Conservation (phyloP, 2,329 filamentous ascomycete genomes). For the Amphichorda felina region DNA sequence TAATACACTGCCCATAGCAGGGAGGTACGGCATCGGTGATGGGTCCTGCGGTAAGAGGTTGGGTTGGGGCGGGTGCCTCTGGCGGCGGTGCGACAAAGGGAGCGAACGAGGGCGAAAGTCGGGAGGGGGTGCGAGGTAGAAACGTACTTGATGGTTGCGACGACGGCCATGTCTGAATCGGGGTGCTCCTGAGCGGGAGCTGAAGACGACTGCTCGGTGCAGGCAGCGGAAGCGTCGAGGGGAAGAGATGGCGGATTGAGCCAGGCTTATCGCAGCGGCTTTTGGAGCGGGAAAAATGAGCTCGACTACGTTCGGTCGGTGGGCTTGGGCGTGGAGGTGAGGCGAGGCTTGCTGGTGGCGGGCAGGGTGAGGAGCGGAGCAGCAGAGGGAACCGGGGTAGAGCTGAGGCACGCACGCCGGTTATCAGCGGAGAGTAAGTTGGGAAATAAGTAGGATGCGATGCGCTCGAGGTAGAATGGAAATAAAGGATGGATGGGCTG, state of each 20-base stretch:
- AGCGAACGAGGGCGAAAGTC: not conserved
- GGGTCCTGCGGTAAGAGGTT: too few species aligned
- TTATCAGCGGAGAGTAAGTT: not conserved
- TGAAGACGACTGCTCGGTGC: slow-evolving; percentile 9
- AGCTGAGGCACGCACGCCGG: not conserved
- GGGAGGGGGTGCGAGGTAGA: slow-evolving; percentile 7
- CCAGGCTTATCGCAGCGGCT: slow-evolving; percentile 11
- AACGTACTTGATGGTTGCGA: slow-evolving; percentile 53
- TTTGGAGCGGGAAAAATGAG: slow-evolving; percentile 6
- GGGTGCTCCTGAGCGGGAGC: slow-evolving; percentile 25
- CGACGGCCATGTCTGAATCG: slow-evolving; percentile 40
- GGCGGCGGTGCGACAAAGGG: slow-evolving; percentile 3
- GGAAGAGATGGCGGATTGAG: slow-evolving; percentile 2
- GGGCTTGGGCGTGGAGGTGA: too few species aligned
- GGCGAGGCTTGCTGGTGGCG: not conserved
- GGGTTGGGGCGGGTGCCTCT: too few species aligned
- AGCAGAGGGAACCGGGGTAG: not conserved
- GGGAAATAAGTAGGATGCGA: not conserved
- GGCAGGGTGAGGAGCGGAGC: not conserved
- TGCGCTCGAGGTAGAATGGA: not conserved
- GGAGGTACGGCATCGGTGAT: too few species aligned
- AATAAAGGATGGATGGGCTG: not conserved
- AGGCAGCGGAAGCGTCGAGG: slow-evolving; percentile 4
- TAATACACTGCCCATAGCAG: not conserved
- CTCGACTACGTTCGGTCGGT: slow-evolving; percentile 1